Evolutionary conservation across 2,329 filamentous ascomycete species (phyloP).

Genomic region (Curvularia hawaiiensis): DNA sequence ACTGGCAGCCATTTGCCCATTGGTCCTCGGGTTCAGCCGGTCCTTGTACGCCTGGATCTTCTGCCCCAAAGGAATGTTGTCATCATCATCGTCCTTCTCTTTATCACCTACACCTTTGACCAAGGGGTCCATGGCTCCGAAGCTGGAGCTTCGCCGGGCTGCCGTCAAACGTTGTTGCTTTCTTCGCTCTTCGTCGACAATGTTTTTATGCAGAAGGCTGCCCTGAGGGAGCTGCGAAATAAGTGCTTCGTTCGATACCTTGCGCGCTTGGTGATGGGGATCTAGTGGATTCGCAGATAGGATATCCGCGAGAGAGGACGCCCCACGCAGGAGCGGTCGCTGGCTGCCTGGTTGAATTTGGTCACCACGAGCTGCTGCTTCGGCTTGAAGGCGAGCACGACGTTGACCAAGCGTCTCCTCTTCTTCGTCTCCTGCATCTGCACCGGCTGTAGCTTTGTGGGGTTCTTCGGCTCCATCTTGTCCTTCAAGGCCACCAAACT

Average conservation of each 20-base stretch:
- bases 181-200: slow-evolving; percentile 44
- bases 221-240: slow-evolving; percentile 44
- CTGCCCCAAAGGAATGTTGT: slow-evolving; percentile 37
- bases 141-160: slow-evolving; percentile 41
- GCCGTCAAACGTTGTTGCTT: slow-evolving; percentile 44
- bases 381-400: slow-evolving; percentile 73
- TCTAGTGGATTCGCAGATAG: slow-evolving; percentile 60
- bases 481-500: slow-evolving; percentile 38
- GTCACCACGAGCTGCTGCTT: slow-evolving; percentile 61
- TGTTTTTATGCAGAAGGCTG: slow-evolving; percentile 49
- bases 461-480: slow-evolving; percentile 14
- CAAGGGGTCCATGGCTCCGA: slow-evolving; percentile 37
- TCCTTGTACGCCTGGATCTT: slow-evolving; percentile 48
- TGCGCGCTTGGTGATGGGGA: slow-evolving; percentile 40
- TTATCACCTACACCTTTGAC: slow-evolving; percentile 31
- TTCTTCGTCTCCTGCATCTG: slow-evolving; percentile 50
- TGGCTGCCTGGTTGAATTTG: slow-evolving; percentile 23
- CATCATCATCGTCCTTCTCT: slow-evolving; percentile 35
- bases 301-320: slow-evolving; percentile 66
- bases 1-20: slow-evolving; percentile 22
- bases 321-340: slow-evolving; percentile 47
- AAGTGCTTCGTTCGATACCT: slow-evolving; percentile 44
- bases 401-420: slow-evolving; percentile 83
- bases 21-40: slow-evolving; percentile 29
- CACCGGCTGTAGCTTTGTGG: slow-evolving; percentile 30